Evolutionary conservation across 106 monocot species (phyloP).

Genomic region (Dioscorea zingiberensis): DNA sequence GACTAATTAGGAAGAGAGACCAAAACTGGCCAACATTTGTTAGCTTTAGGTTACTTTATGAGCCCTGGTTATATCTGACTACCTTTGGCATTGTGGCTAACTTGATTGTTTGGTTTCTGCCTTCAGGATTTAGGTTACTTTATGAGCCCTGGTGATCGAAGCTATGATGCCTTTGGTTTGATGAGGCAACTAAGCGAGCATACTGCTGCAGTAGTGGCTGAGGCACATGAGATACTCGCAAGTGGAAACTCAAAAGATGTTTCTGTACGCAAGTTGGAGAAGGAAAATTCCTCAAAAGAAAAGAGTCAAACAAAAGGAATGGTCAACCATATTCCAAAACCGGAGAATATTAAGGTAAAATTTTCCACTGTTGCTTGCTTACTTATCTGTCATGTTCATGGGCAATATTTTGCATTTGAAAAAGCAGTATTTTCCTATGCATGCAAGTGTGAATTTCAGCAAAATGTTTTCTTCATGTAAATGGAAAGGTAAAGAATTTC

Average conservation of each 20-base stretch:
- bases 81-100: background rate
- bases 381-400: background rate
- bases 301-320: conserved; percentile 7
- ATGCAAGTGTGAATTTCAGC: too few species aligned
- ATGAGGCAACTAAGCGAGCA: conserved; percentile 41
- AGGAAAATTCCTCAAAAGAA: conserved; percentile 9
- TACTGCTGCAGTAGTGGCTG: conserved; percentile 29
- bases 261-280: conserved; percentile 1
- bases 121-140: conserved; percentile 35
- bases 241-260: conserved; percentile 12
- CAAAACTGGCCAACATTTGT: too few species aligned
- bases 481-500: too few species aligned
- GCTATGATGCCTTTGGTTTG: conserved; percentile 42
- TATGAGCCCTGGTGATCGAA: conserved; percentile 35
- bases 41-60: too few species aligned
- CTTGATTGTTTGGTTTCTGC: background rate
- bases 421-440: too few species aligned
- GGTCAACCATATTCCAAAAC: conserved; percentile 15
- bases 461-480: too few species aligned
- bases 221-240: conserved; percentile 39
- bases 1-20: too few species aligned
- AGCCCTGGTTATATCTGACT: too few species aligned
- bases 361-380: background rate
- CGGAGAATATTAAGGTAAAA: conserved; percentile 20
- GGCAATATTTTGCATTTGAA: background rate